Base-by-base conservation (phyloP, 257 asterid genomes). In the Gardenia jasminoides region DNA sequence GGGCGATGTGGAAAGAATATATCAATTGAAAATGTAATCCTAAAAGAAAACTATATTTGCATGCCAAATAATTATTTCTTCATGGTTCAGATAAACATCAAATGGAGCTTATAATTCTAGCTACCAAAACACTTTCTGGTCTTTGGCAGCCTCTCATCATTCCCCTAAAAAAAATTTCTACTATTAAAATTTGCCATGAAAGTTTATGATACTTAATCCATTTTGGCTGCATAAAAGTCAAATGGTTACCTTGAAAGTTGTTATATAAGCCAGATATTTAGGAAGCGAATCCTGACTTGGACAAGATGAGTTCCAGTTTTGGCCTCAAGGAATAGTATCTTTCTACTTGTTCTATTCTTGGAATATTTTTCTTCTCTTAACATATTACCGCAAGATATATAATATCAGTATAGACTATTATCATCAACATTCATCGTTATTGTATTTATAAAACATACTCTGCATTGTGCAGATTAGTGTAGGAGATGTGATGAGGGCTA, bases 401-500 rank as follows among this genome's bases (percentile, higher is more conserved):
- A 28, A 36, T 22, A 43, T 71, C 31, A 75, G 64, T 50, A 17
- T 24, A 73, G 41, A 59, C 69, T 64, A 30, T 26, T 62, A 74
- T 80, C 3, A 9, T 30, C 36, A 48, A 46, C 20, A 11, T 28
- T 82, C 50, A 62, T 39, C 68, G 77, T 79, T 77, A 74, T 81
- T 67, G 72, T 76, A 72, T 79, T 88, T 59, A 87, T 79, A 46
- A 54, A 83, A 70, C 56, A 72, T 61, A n/a, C 76, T 74, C 67
- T 76, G 75, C 10, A 39, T 67, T 80, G 43, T 26, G 30, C 81
- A 93, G 98, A 87, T 90, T 80, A 89, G 89, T 54, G 86, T 96
- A 82, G 92, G 85, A 81, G 99, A 93, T 79, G 95, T 86, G 59
- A 90, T 73, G 59, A 89, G 84, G 86, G 99, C 99, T 61, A 87